Evolutionary conservation across 192 early-diverging fungal species (phyloP).

Genomic region (Coemansia sp.): DNA sequence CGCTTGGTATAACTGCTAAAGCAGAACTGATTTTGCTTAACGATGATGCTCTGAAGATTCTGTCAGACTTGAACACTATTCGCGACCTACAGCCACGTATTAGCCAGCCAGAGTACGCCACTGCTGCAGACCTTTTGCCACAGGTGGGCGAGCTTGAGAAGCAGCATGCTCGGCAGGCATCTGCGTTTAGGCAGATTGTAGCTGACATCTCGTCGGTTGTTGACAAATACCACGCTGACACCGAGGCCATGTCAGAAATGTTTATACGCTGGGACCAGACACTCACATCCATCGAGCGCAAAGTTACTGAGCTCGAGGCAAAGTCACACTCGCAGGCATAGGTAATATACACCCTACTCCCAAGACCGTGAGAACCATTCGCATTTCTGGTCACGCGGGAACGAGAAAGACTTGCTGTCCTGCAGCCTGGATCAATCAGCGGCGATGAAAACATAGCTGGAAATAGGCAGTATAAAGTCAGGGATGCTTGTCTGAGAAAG

Average conservation of each 20-base stretch:
- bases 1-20: conserved; percentile 43
- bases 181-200: conserved; percentile 19
- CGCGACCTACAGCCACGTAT: conserved; percentile 29
- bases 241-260: conserved; percentile 41
- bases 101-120: conserved; percentile 46
- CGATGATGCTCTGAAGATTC: conserved; percentile 19
- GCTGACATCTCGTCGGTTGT: conserved; percentile 37
- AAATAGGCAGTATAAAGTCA: not conserved
- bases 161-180: conserved; percentile 25
- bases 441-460: not conserved
- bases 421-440: not conserved
- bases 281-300: conserved; percentile 35
- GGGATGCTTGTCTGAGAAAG: not conserved
- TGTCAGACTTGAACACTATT: conserved; percentile 37
- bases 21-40: conserved; percentile 40
- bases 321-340: not conserved
- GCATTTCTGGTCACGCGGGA: conserved; percentile 7
- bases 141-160: conserved; percentile 20
- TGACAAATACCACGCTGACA: conserved; percentile 45
- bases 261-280: conserved; percentile 44
- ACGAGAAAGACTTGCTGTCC: not conserved
- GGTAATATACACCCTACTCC: conserved; percentile 3
- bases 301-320: conserved; percentile 4
- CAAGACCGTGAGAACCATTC: conserved; percentile 6
- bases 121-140: conserved; percentile 25